These are phyloP conservation scores for Coleophoma eucalyptorum DNA, from an alignment of 2,329 filamentous ascomycete species.

Conservation along the genomic window DNA sequence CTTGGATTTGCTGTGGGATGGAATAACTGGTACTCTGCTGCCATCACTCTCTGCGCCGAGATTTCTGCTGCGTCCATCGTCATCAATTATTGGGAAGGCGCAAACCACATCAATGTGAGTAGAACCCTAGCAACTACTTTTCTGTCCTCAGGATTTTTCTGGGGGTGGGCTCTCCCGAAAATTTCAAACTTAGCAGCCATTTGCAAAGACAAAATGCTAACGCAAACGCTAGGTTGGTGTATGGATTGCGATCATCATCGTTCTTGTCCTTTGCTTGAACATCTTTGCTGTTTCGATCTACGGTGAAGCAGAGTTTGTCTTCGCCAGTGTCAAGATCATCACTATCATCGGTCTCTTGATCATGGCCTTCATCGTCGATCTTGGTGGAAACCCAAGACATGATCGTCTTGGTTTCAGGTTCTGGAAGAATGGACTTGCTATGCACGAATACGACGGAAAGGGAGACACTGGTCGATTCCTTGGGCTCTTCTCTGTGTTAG, in stretches of 20 bases:
- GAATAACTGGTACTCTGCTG: constrained; percentile 36
- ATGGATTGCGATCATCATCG: constrained; percentile 38
- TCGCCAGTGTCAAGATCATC: constrained; percentile 51
- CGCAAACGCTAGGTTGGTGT: constrained; percentile 11
- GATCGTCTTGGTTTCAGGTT: constrained; percentile 71
- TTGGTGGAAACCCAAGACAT: constrained; percentile 73
- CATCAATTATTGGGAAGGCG: constrained; percentile 42
- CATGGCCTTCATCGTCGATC: constrained; percentile 80
- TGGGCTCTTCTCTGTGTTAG: constrained; percentile 59
- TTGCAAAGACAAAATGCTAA: too few relatives aligned
- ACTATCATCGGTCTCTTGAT: constrained; percentile 62
- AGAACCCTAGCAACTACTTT: too few relatives aligned
- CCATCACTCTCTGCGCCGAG: constrained; percentile 38
- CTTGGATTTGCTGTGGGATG: constrained; percentile 52
- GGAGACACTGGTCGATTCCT: constrained; percentile 63
- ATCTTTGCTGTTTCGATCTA: constrained; percentile 55
- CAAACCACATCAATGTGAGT: constrained; percentile 17
- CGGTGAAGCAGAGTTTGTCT: constrained; percentile 60
- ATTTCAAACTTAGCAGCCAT: too few relatives aligned
- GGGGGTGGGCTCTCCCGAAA: too few relatives aligned
- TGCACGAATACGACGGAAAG: constrained; percentile 58
- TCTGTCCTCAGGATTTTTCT: too few relatives aligned
- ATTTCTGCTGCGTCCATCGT: constrained; percentile 45
- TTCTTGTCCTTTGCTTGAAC: constrained; percentile 39
- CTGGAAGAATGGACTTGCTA: constrained; percentile 66